These are phyloP conservation scores for Trichoderma oligosporum DNA, from an alignment of 2,329 filamentous ascomycete species.

Conservation along the genomic window DNA sequence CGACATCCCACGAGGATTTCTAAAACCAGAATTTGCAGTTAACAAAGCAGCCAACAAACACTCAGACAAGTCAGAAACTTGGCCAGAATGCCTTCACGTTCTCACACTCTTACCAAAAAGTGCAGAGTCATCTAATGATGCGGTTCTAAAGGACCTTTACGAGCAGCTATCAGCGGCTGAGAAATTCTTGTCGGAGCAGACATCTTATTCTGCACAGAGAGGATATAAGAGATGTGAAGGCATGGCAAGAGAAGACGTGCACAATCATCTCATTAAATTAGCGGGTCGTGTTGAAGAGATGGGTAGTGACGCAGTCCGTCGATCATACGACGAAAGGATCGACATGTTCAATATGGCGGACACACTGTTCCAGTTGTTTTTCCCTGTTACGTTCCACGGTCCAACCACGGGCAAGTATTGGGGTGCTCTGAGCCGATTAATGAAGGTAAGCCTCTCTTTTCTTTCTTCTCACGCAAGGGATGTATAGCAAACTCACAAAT, in stretches of 20 bases:
- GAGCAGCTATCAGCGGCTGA: conserved; percentile 27
- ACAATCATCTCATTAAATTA: conserved; percentile 26
- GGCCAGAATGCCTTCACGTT: conserved; percentile 23
- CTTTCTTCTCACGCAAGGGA: background rate
- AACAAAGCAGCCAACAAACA: background rate
- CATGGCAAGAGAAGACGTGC: conserved; percentile 26
- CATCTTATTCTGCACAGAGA: conserved; percentile 28
- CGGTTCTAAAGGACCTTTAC: background rate
- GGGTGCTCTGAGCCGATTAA: conserved; percentile 37
- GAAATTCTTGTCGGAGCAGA: conserved; percentile 28
- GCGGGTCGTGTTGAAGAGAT: conserved; percentile 25
- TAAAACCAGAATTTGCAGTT: background rate
- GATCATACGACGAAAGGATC: conserved; percentile 33
- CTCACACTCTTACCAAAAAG: conserved; percentile 23
- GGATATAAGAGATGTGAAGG: conserved; percentile 29
- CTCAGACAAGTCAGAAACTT: background rate
- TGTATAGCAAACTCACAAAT: background rate
- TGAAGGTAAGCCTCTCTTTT: conserved; percentile 28
- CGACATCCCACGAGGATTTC: background rate
- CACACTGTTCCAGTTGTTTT: conserved; percentile 40
- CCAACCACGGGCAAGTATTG: conserved; percentile 42
- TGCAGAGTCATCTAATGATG: conserved; percentile 1
- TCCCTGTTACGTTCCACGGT: conserved; percentile 35
- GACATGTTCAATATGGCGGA: conserved; percentile 42
- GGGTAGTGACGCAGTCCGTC: conserved; percentile 25